Percentiles rank a stretch among this genome's conserved stretches.
Evolutionary conservation across 2,329 filamentous ascomycete genomes (phyloP).

Genomic region (Tolypocladium tundrense): DNA sequence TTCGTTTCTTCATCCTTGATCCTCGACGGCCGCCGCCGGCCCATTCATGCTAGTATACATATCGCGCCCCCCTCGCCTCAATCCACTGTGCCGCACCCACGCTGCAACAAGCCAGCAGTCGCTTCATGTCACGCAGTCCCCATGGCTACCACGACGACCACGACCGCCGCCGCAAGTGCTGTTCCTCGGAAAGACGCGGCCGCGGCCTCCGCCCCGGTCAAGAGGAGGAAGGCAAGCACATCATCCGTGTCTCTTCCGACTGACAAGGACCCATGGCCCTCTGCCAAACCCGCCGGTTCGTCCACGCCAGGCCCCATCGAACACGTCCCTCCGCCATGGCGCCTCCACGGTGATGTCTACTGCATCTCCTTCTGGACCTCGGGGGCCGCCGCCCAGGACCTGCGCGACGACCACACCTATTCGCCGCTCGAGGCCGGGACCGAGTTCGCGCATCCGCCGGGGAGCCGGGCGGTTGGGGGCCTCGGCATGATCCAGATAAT

Average conservation of each 20-base stretch:
- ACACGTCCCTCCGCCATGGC: slow-evolving; percentile 28
- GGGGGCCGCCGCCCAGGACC: slow-evolving; percentile 14
- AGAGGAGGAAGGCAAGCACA: background rate
- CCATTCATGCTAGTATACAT: background rate
- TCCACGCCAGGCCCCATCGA: slow-evolving; percentile 10
- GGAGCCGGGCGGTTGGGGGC: slow-evolving; percentile 29
- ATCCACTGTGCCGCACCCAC: background rate
- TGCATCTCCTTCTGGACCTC: slow-evolving; percentile 30
- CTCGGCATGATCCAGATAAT: slow-evolving; percentile 39
- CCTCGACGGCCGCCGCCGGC: background rate
- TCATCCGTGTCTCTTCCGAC: background rate
- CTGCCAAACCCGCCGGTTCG: background rate
- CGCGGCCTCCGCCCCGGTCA: background rate
- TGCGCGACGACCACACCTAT: slow-evolving; percentile 27
- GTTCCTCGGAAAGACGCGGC: background rate
- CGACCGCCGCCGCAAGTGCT: background rate
- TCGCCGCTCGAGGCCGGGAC: slow-evolving; percentile 35
- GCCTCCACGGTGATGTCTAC: slow-evolving; percentile 33
- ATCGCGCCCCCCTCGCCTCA: background rate
- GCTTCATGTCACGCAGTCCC: background rate
- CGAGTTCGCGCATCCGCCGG: slow-evolving; percentile 19
- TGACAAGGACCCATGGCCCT: background rate
- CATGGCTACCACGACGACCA: background rate
- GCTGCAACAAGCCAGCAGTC: background rate
- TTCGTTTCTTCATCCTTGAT: background rate